These are phyloP conservation scores for Asterophora parasitica DNA, from an alignment of 768 basidiomycete genomes.

Conservation along the genomic window DNA sequence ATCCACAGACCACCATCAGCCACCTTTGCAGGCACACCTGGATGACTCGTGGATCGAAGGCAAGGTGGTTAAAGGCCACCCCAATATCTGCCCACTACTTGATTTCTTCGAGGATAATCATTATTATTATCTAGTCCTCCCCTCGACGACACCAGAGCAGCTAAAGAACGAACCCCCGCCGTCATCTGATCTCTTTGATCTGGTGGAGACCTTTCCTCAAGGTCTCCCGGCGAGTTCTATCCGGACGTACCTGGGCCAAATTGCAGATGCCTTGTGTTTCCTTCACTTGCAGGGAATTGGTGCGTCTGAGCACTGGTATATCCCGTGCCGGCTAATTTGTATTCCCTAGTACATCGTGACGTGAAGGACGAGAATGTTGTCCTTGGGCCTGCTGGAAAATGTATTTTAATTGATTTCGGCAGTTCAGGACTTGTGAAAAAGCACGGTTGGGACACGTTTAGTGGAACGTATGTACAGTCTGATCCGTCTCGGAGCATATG, in stretches of 20 bases:
- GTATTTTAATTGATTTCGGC: slow-evolving; percentile 95
- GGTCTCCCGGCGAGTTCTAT: slow-evolving; percentile 74
- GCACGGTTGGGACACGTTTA: slow-evolving; percentile 87
- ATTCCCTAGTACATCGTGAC: slow-evolving; percentile 79
- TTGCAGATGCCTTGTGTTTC: slow-evolving; percentile 87
- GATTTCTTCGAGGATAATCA: slow-evolving; percentile 97
- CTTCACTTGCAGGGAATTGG: slow-evolving; percentile 91
- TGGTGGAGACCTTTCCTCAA: slow-evolving; percentile 84
- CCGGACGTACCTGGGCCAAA: slow-evolving; percentile 86
- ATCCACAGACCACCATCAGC: slow-evolving; percentile 10
- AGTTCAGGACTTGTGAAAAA: slow-evolving; percentile 84
- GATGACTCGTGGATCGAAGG: slow-evolving; percentile 62
- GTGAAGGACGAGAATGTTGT: slow-evolving; percentile 98
- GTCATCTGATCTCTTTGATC: slow-evolving; percentile 87
- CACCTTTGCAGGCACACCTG: slow-evolving; percentile 4
- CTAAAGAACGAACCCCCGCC: slow-evolving; percentile 46
- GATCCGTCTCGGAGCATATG: slow-evolving; percentile 1
- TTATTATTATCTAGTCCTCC: slow-evolving; percentile 93
- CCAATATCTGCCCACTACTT: slow-evolving; percentile 89
- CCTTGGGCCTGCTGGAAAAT: slow-evolving; percentile 72
- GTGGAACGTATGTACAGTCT: slow-evolving; percentile 71
- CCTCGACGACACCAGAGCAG: slow-evolving; percentile 63
- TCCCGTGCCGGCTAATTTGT: slow-evolving; percentile 8
- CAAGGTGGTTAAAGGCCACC: slow-evolving; percentile 78
- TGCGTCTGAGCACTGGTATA: slow-evolving; percentile 27